Conservation (phyloP, 441 rosid genomes). For the Pelargonium fulgidum region DNA sequence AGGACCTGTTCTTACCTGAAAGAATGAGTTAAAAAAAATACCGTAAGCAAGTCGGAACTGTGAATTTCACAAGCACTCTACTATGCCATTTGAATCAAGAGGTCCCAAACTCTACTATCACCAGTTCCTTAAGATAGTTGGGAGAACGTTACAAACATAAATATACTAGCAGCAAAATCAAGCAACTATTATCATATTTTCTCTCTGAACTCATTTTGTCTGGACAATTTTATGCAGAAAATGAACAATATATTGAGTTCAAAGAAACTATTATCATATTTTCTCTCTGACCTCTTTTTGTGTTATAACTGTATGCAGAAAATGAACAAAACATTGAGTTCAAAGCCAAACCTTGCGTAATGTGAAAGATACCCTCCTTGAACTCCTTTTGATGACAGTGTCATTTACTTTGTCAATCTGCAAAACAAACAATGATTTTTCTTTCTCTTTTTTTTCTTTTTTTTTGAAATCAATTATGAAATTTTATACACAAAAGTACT, state of each 20-base stretch:
- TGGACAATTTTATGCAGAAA: neutral
- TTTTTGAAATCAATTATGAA: too few relatives aligned
- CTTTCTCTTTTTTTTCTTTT: too few relatives aligned
- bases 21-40: neutral
- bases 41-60: neutral
- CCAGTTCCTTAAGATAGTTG: too few relatives aligned
- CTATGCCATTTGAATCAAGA: too few relatives aligned
- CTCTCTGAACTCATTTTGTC: neutral
- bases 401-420: slow-evolving; percentile 82
- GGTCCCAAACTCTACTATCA: too few relatives aligned
- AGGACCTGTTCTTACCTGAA: slow-evolving; percentile 67
- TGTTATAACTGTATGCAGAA: neutral
- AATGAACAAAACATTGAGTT: neutral
- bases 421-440: slow-evolving; percentile 10
- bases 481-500: neutral
- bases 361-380: slow-evolving; percentile 85
- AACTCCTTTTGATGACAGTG: slow-evolving; percentile 51
- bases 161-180: neutral
- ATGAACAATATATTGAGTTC: neutral
- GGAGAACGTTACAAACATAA: too few relatives aligned
- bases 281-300: neutral
- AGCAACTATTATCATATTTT: neutral
- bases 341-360: slow-evolving; percentile 58
- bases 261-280: neutral
- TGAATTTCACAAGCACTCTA: neutral